Evolutionary conservation across 768 basidiomycete genomes (phyloP).

Genomic region (Piloderma croceum): DNA sequence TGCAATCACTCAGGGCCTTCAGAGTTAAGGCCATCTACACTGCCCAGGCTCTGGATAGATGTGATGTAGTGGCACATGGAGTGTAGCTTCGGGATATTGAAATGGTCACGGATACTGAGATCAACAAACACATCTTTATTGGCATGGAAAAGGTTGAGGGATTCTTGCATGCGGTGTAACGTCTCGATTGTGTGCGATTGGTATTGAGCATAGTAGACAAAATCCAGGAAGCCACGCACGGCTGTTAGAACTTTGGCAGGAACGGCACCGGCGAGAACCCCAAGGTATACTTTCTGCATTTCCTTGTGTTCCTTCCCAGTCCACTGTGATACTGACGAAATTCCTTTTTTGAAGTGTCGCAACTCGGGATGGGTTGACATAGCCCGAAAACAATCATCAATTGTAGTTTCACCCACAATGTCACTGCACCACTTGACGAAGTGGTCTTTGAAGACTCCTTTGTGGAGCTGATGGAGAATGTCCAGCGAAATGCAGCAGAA

Average conservation of each 20-base stretch:
- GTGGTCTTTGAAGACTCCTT: slow-evolving; percentile 42
- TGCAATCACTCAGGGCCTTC: slow-evolving; percentile 35
- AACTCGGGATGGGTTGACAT: slow-evolving; percentile 25
- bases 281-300: slow-evolving; percentile 30
- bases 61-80: slow-evolving; percentile 5
- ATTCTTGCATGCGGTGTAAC: slow-evolving; percentile 6
- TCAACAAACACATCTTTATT: slow-evolving; percentile 13
- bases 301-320: slow-evolving; percentile 28
- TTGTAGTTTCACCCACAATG: slow-evolving; percentile 19
- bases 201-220: slow-evolving; percentile 25
- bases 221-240: slow-evolving; percentile 19
- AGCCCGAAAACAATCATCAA: slow-evolving; percentile 32
- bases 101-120: slow-evolving; percentile 4
- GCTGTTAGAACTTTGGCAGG: slow-evolving; percentile 15
- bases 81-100: slow-evolving; percentile 13
- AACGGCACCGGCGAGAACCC: slow-evolving; percentile 20
- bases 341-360: slow-evolving; percentile 27
- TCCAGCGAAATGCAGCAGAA: slow-evolving; percentile 33
- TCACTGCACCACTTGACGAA: slow-evolving; percentile 19
- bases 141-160: slow-evolving; percentile 10
- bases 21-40: slow-evolving; percentile 29
- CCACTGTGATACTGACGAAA: slow-evolving; percentile 25
- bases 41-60: slow-evolving; percentile 12
- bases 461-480: slow-evolving; percentile 43
- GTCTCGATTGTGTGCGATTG: slow-evolving; percentile 8